These are phyloP conservation scores for Rhexocercosporidium sp. DNA, from an alignment of 2,329 filamentous ascomycete genomes.

Conservation along the genomic window DNA sequence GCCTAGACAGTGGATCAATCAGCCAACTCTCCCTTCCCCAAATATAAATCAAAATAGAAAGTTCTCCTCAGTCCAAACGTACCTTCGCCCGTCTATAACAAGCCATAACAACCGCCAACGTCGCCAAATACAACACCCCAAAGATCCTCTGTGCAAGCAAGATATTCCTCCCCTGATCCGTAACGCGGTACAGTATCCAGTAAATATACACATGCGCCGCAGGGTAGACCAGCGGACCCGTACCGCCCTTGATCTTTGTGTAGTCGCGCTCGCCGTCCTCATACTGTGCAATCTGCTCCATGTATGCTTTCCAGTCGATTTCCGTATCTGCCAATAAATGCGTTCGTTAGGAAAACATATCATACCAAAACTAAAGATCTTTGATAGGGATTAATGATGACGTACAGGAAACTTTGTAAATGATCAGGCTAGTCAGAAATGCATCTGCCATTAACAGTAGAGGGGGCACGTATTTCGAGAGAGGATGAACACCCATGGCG, in stretches of 20 bases:
- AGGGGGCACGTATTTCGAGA: slow-evolving; percentile 36
- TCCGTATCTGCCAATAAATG: slow-evolving; percentile 73
- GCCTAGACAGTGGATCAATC: slow-evolving; percentile 52
- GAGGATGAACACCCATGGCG: slow-evolving; percentile 36
- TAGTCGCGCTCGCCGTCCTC: slow-evolving; percentile 89
- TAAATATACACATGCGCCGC: slow-evolving; percentile 94
- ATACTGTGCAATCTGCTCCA: slow-evolving; percentile 87
- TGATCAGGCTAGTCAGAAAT: slow-evolving; percentile 38
- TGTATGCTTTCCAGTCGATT: slow-evolving; percentile 97
- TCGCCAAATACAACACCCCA: slow-evolving; percentile 76
- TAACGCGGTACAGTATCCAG: slow-evolving; percentile 77
- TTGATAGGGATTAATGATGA: background rate
- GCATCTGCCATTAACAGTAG: slow-evolving; percentile 38
- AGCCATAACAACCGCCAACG: slow-evolving; percentile 76
- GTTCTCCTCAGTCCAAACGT: slow-evolving; percentile 16
- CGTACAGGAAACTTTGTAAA: slow-evolving; percentile 40
- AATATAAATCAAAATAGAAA: no score
- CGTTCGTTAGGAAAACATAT: no score
- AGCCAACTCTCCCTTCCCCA: background rate
- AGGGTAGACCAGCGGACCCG: slow-evolving; percentile 93
- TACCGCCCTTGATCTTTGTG: slow-evolving; percentile 81
- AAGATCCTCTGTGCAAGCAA: slow-evolving; percentile 84
- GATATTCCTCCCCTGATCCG: slow-evolving; percentile 77
- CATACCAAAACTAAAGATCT: no score
- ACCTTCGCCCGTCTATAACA: slow-evolving; percentile 81